Percentiles rank a stretch among this genome's conserved stretches.
Evolutionary conservation across 352 stramenopile species (phyloP).

Genomic region (Phytophthora tubulina): DNA sequence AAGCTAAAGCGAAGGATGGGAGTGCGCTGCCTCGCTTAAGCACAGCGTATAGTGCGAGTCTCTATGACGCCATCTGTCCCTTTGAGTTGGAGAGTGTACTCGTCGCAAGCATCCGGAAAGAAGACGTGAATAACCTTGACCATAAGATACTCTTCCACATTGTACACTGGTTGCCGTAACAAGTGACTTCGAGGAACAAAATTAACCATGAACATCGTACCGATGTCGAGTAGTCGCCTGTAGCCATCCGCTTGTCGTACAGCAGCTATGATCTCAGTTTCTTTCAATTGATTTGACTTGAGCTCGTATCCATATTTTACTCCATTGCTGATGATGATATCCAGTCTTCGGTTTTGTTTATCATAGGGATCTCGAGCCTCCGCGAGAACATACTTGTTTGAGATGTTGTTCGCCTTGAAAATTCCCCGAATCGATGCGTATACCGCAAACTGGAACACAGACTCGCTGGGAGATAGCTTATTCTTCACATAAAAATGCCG

Average conservation of each 20-base stretch:
- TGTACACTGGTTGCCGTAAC: too few species aligned
- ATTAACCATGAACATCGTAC: too few species aligned
- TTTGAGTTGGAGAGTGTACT: conserved; percentile 5
- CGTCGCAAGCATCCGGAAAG: conserved; percentile 6
- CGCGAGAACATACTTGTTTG: background rate
- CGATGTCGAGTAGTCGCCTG: too few species aligned
- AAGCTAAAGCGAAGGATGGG: too few species aligned
- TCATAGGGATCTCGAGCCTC: conserved; percentile 2
- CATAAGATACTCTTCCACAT: background rate
- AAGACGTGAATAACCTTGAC: conserved; percentile 20
- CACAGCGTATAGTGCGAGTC: conserved; percentile 3
- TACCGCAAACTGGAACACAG: conserved; percentile 12
- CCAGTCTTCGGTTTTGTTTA: background rate
- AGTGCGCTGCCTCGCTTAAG: too few species aligned
- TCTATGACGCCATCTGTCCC: background rate
- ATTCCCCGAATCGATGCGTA: conserved; percentile 18
- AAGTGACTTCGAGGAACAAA: too few species aligned
- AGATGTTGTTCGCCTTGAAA: conserved; percentile 15
- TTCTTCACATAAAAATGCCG: background rate
- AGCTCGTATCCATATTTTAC: too few species aligned
- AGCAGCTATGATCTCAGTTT: too few species aligned
- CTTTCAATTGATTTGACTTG: too few species aligned
- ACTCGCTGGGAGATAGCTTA: background rate
- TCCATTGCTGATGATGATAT: too few species aligned
- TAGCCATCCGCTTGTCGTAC: too few species aligned